Percentiles rank a stretch among this genome's conserved stretches.
These are phyloP conservation scores for Opeltia flavorubescens DNA, from an alignment of 495 filamentous ascomycete genomes.

Conservation along the genomic window DNA sequence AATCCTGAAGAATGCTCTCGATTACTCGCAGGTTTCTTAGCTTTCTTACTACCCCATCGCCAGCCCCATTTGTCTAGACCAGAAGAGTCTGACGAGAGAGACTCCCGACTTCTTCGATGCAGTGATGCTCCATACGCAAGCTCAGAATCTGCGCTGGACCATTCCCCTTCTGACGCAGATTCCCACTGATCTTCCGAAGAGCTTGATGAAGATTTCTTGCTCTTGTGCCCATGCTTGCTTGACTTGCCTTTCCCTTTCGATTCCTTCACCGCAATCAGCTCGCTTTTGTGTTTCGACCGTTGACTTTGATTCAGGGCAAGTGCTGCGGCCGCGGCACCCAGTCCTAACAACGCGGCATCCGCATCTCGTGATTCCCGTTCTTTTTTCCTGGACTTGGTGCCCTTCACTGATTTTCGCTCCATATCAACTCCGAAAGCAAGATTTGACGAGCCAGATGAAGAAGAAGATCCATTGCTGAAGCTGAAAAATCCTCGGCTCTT, in stretches of 20 bases:
- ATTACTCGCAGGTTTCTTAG: conserved; percentile 20
- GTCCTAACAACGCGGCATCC: conserved; percentile 38
- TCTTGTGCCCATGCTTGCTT: conserved; percentile 5
- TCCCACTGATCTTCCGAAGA: conserved; percentile 46
- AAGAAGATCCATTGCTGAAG: conserved; percentile 45
- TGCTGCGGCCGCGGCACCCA: conserved; percentile 43
- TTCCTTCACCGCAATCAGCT: conserved; percentile 29
- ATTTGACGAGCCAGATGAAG: conserved; percentile 25
- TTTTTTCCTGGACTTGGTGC: conserved; percentile 1
- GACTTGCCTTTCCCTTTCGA: conserved; percentile 7
- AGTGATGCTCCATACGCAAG: conserved; percentile 41
- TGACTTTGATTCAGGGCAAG: conserved; percentile 32
- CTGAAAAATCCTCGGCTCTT: conserved; percentile 40
- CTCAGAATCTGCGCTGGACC: conserved; percentile 32
- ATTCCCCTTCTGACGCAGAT: conserved; percentile 40
- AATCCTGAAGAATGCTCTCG: conserved; percentile 2
- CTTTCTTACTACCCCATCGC: conserved; percentile 42
- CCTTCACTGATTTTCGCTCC: background rate
- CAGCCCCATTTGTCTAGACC: conserved; percentile 41
- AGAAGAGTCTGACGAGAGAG: conserved; percentile 37
- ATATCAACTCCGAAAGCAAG: background rate
- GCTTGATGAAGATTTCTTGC: conserved; percentile 20
- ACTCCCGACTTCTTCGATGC: conserved; percentile 30
- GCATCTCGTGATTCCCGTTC: conserved; percentile 30
- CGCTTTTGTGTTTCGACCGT: conserved; percentile 10